Conservation (phyloP, 306 rosid species). For the Quercus glauca region DNA sequence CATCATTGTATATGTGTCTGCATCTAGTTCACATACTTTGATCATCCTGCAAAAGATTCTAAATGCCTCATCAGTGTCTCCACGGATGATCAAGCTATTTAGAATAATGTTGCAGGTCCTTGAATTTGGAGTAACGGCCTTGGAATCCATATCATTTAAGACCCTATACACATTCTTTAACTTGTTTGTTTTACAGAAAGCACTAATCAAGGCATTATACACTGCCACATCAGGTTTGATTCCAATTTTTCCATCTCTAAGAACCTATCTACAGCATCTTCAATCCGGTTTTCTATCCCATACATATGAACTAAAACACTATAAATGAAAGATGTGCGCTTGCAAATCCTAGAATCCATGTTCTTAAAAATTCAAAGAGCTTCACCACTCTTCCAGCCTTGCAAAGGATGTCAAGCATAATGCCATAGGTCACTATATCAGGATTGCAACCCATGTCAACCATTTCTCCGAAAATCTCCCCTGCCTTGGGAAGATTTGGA, state of each 20-base stretch:
- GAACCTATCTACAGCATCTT: conserved; percentile 69
- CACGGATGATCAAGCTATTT: conserved; percentile 52
- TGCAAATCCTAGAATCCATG: conserved; percentile 55
- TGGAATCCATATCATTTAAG: conserved; percentile 60
- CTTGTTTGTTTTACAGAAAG: conserved; percentile 60
- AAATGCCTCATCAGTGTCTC: conserved; percentile 60
- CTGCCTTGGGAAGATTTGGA: conserved; percentile 77
- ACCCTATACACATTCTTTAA: conserved; percentile 62
- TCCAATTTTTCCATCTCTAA: conserved; percentile 71
- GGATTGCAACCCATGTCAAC: conserved; percentile 51
- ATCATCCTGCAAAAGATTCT: conserved; percentile 54
- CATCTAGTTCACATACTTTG: conserved; percentile 69
- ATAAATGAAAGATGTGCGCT: conserved; percentile 65
- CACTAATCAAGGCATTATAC: conserved; percentile 77
- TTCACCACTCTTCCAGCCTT: conserved; percentile 86
- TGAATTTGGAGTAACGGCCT: conserved; percentile 52
- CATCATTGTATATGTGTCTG: conserved; percentile 75
- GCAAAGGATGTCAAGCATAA: conserved; percentile 81
- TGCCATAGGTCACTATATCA: conserved; percentile 78
- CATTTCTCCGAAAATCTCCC: conserved; percentile 76
- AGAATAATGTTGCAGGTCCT: conserved; percentile 73
- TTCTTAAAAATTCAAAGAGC: conserved; percentile 62
- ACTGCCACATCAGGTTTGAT: conserved; percentile 64
- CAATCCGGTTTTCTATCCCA: conserved; percentile 71
- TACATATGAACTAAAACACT: conserved; percentile 71